A percentile compares a stretch with the other conserved stretches of the same genome.
Conservation (phyloP, 805 yeast genomes). For the Pichia ethanolica region DNA sequence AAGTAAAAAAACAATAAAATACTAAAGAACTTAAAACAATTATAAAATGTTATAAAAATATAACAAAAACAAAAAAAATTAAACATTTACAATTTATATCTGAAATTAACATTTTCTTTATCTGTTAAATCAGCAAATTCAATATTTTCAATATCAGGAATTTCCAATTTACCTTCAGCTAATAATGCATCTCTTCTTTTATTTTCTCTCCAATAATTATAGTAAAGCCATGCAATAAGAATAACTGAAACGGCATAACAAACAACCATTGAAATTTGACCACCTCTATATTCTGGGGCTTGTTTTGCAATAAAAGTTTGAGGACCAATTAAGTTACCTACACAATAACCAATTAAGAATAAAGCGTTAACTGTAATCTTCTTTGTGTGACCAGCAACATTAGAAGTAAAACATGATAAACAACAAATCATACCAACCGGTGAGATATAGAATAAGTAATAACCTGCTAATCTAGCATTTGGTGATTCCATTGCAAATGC, state of each 20-base stretch:
- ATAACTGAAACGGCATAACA: slow-evolving; percentile 20
- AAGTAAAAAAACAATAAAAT: too few relatives aligned
- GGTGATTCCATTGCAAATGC: slow-evolving; percentile 17
- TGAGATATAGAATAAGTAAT: slow-evolving; percentile 21
- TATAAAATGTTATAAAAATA: too few relatives aligned
- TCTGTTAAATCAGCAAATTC: slow-evolving; percentile 20
- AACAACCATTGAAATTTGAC: slow-evolving; percentile 38
- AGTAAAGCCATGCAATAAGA: slow-evolving; percentile 12
- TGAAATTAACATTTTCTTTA: slow-evolving; percentile 14
- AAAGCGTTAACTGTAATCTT: slow-evolving; percentile 53
- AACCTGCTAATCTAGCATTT: slow-evolving; percentile 22
- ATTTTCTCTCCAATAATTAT: slow-evolving; percentile 15
- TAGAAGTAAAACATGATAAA: slow-evolving; percentile 33
- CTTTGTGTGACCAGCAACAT: slow-evolving; percentile 72
- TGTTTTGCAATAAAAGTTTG: slow-evolving; percentile 53
- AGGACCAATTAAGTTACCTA: slow-evolving; percentile 67
- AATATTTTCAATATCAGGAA: slow-evolving; percentile 10
- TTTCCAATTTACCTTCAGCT: slow-evolving; percentile 8
- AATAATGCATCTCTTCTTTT: slow-evolving; percentile 9
- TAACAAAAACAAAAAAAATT: background rate
- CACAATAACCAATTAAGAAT: slow-evolving; percentile 56
- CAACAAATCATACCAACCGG: slow-evolving; percentile 24
- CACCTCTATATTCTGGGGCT: slow-evolving; percentile 54
- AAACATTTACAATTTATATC: slow-evolving; percentile 11
- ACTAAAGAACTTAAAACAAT: too few relatives aligned